Base-by-base conservation (phyloP, 176 grass and related monocot species). In the Oryza brachyantha region DNA sequence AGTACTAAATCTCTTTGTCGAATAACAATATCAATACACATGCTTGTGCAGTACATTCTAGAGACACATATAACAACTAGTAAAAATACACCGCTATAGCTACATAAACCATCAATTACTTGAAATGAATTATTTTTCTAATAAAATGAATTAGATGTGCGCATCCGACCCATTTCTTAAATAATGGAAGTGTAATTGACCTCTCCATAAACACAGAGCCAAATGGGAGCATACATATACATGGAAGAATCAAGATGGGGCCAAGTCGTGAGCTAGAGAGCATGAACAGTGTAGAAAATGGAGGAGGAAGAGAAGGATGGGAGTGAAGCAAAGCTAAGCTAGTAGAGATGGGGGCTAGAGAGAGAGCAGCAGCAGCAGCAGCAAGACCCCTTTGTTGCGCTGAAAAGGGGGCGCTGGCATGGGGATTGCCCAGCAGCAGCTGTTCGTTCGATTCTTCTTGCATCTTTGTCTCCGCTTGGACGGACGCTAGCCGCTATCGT, bases 391-490 rank as follows among this genome's bases (percentile, higher is more conserved):
- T 70, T 61, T 24, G 16, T 60, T 80, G 36, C 35, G 17, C 36
- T 32, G 11, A 80, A 71, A 71, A 71, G n/a, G 68, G 68, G 17
- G 8, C 8, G 68, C 2, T 57, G 25, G 16, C 39, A 32, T 71
- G 68, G 52, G 37, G 72, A 59, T 55, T 10, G 19, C 29, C 46
- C 26, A 55, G 72, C 10, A 52, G 12, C 39, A 73, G 72, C n/a
- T n/a, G n/a, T n/a, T n/a, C n/a, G n/a, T n/a, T n/a, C n/a, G n/a
- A n/a, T 66, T 77, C 74, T 74, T 37, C 29, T 65, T 17, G n/a
- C 48, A 52, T 21, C 19, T 27, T 27, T 74, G 34, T 83, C 45
- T 83, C 25, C 25, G 46, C 7, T 83, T 76, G 81, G 71, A 68
- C 72, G 17, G 13, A 17, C 12, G 5, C 50, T 14, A 13, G 32